Percentiles rank a stretch among this genome's conserved stretches.
phyloP scores from a whole-genome alignment of 2,329 filamentous ascomycete genomes.

The Colletotrichum scovillei region DNA sequence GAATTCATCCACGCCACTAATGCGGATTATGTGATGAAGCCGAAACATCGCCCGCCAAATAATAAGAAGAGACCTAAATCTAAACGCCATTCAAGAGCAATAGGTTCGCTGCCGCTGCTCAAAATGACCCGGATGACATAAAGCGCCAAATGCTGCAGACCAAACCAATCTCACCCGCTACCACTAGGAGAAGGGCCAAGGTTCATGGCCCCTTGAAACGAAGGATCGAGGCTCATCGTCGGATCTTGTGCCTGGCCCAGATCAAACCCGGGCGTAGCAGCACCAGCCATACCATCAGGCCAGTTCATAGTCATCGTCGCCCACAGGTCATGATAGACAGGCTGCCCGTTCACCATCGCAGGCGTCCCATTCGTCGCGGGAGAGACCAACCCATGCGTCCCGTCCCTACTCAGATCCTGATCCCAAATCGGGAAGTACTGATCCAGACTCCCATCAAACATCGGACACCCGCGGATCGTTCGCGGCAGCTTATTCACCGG shows the following conservation, averaged over 20 bases:
- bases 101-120: neutral
- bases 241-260: neutral
- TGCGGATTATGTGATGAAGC: too few relatives aligned
- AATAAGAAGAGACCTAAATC: neutral
- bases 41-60: neutral
- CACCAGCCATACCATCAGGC: conserved; percentile 41
- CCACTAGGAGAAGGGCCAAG: conserved; percentile 2
- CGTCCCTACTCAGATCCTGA: conserved; percentile 42
- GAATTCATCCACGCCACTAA: too few relatives aligned
- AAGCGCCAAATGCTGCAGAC: neutral
- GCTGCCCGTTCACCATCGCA: conserved; percentile 35
- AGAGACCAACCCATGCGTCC: conserved; percentile 3
- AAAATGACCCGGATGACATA: neutral
- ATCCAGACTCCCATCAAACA: conserved; percentile 64
- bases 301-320: conserved; percentile 60
- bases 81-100: neutral
- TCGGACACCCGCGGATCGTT: conserved; percentile 54
- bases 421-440: conserved; percentile 59
- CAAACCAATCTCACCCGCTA: neutral
- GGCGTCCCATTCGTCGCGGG: conserved; percentile 18
- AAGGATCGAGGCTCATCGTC: conserved; percentile 7
- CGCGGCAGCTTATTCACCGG: conserved; percentile 37
- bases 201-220: neutral
- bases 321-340: conserved; percentile 57
- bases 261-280: neutral